Base-by-base conservation (phyloP, 306 rosid genomes). In the Inga oerstediana region DNA sequence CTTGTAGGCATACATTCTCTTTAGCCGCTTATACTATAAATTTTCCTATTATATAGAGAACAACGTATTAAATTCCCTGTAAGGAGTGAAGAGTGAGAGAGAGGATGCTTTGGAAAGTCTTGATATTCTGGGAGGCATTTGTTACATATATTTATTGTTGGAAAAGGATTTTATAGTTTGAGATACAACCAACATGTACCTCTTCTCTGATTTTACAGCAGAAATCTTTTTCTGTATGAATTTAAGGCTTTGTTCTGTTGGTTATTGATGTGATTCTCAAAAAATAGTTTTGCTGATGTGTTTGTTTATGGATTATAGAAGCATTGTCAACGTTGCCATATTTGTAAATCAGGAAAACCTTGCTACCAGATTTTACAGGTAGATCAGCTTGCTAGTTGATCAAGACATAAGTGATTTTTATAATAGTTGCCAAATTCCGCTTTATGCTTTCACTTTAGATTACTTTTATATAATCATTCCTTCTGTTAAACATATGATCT, bases 341-440 rank as follows among this genome's bases (percentile, higher is more conserved):
- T 87, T 78, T 96, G 99, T 88, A 93, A 87, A 86, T 87, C 94
- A 2, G 97, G 98, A 82, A 87, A 90, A 80, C 76, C 89, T 30
- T 93, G 97, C 90, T 92, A 96, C 86, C 96, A 90, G 61, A 45
- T 85, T 86, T 88, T 96, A 85, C 99, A 96, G 98, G 99, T 93
- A 88, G 96, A 54, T 68, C 79, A 70, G 79, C 78, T 64, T 88
- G 67, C 78, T 81, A 75, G 69, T 82, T 74, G 69, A 77, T 75
- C 64, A 79, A 71, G 83, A 72, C 79, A 52, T 51, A 59, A 71
- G 58, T 64, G 68, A 77, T 68, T 71, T 74, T 85, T 74, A 30
- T 56, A 45, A 1, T 79, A 43, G 71, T 81, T 84, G 52, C 67
- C 73, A 81, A 62, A 54, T 65, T 56, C 77, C 82, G 72, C 64